Evolutionary conservation across 768 basidiomycete genomes (phyloP).

Genomic region (Boletus eberwhitei): DNA sequence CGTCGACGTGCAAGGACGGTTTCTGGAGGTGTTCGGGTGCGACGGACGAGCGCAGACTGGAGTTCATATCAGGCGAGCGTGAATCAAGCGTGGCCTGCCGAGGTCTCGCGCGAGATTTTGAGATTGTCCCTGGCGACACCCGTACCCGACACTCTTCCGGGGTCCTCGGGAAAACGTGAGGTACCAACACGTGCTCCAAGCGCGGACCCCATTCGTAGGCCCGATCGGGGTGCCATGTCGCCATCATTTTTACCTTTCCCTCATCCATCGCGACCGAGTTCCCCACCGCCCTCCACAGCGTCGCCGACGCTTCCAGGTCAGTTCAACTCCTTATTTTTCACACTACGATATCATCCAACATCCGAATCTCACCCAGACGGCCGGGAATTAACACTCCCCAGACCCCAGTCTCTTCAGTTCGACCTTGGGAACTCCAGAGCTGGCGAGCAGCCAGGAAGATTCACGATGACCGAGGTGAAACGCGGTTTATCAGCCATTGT

Average conservation of each 20-base stretch:
- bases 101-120: constrained; percentile 55
- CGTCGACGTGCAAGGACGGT: constrained; percentile 25
- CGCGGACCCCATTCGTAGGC: constrained; percentile 13
- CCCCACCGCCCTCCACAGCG: constrained; percentile 18
- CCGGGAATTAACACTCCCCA: constrained; percentile 9
- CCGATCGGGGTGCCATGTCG: constrained; percentile 16
- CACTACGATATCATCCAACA: neutral
- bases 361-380: constrained; percentile 8
- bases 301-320: constrained; percentile 28
- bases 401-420: constrained; percentile 24
- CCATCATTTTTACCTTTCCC: constrained; percentile 33
- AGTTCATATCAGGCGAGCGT: constrained; percentile 45
- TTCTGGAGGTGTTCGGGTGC: constrained; percentile 36
- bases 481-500: constrained; percentile 27
- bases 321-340: neutral
- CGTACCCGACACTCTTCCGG: constrained; percentile 15
- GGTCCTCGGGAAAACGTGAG: constrained; percentile 21
- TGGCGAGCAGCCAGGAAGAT: constrained; percentile 5
- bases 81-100: constrained; percentile 53
- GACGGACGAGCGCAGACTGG: constrained; percentile 59
- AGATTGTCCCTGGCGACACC: constrained; percentile 38
- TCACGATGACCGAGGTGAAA: constrained; percentile 21
- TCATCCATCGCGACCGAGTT: constrained; percentile 22
- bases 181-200: constrained; percentile 18
- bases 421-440: constrained; percentile 15